Evolutionary conservation across 2,329 filamentous ascomycete genomes (phyloP), one percentile per base, ranked within the genome.

Genomic region (Xylaria digitata): DNA sequence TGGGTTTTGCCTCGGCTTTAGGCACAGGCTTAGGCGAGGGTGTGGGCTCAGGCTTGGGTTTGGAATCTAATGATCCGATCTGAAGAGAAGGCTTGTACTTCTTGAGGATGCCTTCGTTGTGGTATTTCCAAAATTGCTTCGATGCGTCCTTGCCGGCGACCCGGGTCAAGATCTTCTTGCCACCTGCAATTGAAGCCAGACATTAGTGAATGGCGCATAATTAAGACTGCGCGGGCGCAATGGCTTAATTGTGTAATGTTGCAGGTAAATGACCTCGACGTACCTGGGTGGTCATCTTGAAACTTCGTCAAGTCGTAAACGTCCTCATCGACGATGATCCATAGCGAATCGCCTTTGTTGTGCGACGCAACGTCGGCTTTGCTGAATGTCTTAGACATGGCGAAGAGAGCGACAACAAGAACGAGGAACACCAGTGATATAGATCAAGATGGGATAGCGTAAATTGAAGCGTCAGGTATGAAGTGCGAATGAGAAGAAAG

Each of bases 271-370:
- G 15, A 46, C 13, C 34, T 7, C 4, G 43, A 75, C 82, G 83
- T 83, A 87, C 93, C 93, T 78, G 92, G 92, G 79, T 95, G 92
- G 72, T 94, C 91, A 67, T 94, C 90, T 79, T 93, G 91, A 79
- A 95, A 95, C 77, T 90, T 94, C 74, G 94, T 97, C 75, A 98
- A 79, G 78, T 99, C 95, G 81, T 97, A 98, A 73, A 98, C 95
- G 80, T 98, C 95, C 75, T 94, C 92, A 73, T 98, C 95, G 72
- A 98, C 89, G 71, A 96, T 88, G 76, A 98, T 92, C 88, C 90
- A 98, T 68, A 97, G 85, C 78, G 90, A 90, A 77, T 93, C 89
- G 52, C 90, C 81, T 83, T 95, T 97, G 86, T 93, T 97, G 82
- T 98, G 94, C 82, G 92, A 89, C 78, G 94, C 90, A 70, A 99